Evolutionary conservation across 257 asterid species (phyloP).

Genomic region (Scutellaria baicalensis): DNA sequence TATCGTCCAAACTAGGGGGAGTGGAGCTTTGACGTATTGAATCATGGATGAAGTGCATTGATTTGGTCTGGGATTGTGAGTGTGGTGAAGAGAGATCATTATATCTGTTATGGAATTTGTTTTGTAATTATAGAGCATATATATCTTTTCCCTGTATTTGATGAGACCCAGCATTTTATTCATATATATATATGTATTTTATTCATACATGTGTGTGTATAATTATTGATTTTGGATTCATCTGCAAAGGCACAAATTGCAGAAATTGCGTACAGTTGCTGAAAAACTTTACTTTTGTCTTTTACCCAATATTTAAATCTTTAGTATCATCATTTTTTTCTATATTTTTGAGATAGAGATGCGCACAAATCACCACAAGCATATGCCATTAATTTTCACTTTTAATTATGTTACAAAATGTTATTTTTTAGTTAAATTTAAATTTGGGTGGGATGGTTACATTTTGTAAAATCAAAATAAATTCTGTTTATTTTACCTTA

Average conservation of each 20-base stretch:
- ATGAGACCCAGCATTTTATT: not conserved
- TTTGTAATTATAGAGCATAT: not conserved
- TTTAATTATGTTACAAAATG: no score
- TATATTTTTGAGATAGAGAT: no score
- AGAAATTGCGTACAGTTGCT: no score
- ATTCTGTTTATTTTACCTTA: no score
- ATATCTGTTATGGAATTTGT: not conserved
- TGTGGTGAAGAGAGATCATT: constrained; percentile 29
- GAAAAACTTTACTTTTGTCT: no score
- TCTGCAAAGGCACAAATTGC: not conserved
- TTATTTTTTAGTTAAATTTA: no score
- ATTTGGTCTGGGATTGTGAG: constrained; percentile 19
- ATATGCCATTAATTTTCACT: no score
- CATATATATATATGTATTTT: not conserved
- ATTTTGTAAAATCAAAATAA: no score
- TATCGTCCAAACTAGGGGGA: constrained; percentile 45
- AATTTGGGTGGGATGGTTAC: no score
- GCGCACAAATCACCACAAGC: no score
- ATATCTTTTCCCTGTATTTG: not conserved
- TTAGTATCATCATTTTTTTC: no score
- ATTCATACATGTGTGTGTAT: not conserved
- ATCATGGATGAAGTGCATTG: constrained; percentile 33
- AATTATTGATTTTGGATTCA: constrained; percentile 6
- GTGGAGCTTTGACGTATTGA: constrained; percentile 40
- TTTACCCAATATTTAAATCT: no score